Evolutionary conservation across 1,139 yeast genomes (phyloP), one percentile per base, ranked within the genome.

Genomic region (Candida albicans): DNA sequence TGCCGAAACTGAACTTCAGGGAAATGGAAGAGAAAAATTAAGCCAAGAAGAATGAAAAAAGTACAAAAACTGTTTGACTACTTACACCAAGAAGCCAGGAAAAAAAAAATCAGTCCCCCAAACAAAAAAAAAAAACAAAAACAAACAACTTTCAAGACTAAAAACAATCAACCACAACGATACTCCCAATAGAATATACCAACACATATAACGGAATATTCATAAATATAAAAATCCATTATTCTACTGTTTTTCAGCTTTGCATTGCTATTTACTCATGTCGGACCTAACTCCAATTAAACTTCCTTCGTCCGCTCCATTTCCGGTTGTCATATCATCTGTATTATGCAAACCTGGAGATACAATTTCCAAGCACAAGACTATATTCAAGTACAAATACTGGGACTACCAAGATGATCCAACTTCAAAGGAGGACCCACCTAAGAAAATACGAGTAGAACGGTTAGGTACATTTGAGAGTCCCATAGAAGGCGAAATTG

Each of bases 401-500:
- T 80, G 84, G 81, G 87, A 82, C 54, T 79, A 70, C 52, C 83
- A 81, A 53, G 84, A 81, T 40, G 79, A 78, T 48, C 82, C 84
- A 12, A 75, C 73, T 42, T 67, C 74, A 40, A 70, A 65, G 39
- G 73, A 67, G 13, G 75, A 68, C 12, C 64, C 60, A 8, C 76
- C 76, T 1, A 69, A 71, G 37, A 72, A 73, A 50, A 65, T 74
- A 15, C 61, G 80, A 22, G 86, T 81, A 4, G 86, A 82, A 53
- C 62, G 81, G 40, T 79, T 82, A 11, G 87, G 88, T 0, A 75
- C 86, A 3, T 90, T 82, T 59, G 98, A 91, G 59, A 76, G 85
- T 33, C 97, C 97, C 1, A 76, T 89, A 30, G 87, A 81, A 48
- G 99, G 99, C 0, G 70, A 71, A 31, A 64, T 91, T 3, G 65